Evolutionary conservation across 2,329 filamentous ascomycete species (phyloP).

Genomic region (Pseudophaeomoniella oleicola): DNA sequence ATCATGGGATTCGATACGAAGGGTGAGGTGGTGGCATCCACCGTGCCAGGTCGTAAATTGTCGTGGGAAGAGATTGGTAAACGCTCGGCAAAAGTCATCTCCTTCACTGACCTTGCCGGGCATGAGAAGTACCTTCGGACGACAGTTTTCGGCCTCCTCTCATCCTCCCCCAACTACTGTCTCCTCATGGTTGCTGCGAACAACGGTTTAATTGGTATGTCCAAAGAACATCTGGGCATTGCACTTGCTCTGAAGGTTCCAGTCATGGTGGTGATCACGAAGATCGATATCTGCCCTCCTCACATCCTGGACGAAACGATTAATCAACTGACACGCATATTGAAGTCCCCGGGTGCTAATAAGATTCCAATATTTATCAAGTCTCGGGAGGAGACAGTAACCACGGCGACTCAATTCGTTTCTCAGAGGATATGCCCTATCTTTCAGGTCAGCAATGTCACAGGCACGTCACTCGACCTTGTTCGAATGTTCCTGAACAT

Average conservation of each 20-base stretch:
- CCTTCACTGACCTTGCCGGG: constrained; percentile 87
- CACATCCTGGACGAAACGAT: constrained; percentile 91
- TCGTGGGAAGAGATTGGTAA: constrained; percentile 98
- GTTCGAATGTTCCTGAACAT: constrained; percentile 92
- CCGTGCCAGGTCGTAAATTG: constrained; percentile 68
- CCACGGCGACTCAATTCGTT: constrained; percentile 91
- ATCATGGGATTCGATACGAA: constrained; percentile 92
- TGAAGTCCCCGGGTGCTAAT: constrained; percentile 82
- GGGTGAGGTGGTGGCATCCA: constrained; percentile 69
- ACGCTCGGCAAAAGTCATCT: constrained; percentile 88
- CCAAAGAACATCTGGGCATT: constrained; percentile 92
- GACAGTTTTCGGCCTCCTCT: constrained; percentile 88
- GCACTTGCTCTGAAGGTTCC: constrained; percentile 89
- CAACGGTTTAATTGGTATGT: constrained; percentile 94
- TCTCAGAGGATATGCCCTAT: constrained; percentile 90
- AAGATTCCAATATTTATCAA: constrained; percentile 97
- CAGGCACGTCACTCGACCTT: constrained; percentile 76
- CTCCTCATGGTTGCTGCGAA: constrained; percentile 97
- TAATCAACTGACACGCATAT: constrained; percentile 76
- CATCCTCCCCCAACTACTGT: constrained; percentile 93
- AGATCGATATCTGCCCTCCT: constrained; percentile 95
- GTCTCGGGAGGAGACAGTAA: constrained; percentile 77
- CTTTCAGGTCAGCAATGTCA: constrained; percentile 97
- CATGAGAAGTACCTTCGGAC: constrained; percentile 92
- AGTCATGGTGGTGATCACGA: constrained; percentile 94